Conservation (phyloP, 441 rosid species). For the Erodium texanum region DNA sequence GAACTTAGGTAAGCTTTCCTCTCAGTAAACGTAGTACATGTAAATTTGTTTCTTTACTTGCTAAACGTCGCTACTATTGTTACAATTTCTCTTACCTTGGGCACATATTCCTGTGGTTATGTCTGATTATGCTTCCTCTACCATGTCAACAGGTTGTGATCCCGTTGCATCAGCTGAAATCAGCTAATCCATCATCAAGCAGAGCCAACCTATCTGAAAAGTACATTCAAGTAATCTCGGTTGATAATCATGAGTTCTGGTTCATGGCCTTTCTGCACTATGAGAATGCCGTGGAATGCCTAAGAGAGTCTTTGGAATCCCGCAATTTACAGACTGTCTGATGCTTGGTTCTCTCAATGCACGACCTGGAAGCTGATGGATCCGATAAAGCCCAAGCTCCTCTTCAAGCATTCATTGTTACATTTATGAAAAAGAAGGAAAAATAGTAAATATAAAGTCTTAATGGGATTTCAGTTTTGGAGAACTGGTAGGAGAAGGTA, state of each 20-base stretch:
- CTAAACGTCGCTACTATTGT: too few species aligned
- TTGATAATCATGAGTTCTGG: slow-evolving; percentile 71
- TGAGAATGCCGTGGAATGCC: slow-evolving; percentile 36
- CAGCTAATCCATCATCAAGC: slow-evolving; percentile 49
- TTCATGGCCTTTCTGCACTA: slow-evolving; percentile 75
- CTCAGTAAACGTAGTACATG: too few species aligned
- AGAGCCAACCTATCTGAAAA: slow-evolving; percentile 47
- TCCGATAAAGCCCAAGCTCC: too few species aligned
- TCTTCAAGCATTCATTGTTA: too few species aligned
- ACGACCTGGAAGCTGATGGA: background rate
- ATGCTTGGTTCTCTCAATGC: background rate
- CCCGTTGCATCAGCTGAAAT: slow-evolving; percentile 41
- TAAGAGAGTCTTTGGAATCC: background rate
- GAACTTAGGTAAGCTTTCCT: too few species aligned
- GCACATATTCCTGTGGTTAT: background rate
- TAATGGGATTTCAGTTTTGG: background rate
- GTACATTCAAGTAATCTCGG: slow-evolving; percentile 47
- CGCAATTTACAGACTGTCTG: background rate
- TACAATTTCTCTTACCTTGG: too few species aligned
- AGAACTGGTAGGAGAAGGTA: background rate
- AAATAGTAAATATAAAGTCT: background rate
- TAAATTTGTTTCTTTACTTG: too few species aligned
- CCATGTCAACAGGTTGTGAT: slow-evolving; percentile 42
- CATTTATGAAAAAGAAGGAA: too few species aligned
- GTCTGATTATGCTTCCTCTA: background rate